Base-by-base conservation (phyloP, 495 filamentous ascomycete species). In the Podospora bellae-mahoneyi region DNA sequence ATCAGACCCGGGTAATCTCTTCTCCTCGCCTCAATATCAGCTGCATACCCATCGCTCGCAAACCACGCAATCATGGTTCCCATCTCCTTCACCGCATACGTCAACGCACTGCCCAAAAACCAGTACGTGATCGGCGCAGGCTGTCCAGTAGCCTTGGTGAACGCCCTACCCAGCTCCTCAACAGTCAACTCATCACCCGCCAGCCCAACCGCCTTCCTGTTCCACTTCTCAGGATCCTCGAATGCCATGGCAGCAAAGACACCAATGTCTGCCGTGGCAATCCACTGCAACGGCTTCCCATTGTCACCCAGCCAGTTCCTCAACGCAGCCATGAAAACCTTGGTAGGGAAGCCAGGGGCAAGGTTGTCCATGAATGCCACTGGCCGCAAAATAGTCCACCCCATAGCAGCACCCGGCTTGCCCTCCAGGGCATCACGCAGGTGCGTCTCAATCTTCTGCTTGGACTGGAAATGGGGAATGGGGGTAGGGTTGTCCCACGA, bases 291-390 rank as follows among this genome's bases (percentile, higher is more conserved):
- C 0, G 73, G 57, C 66, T 84, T 83, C 28, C 81, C 32, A 1
- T 65, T 39, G 13, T 67, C 57, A 2, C 80, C 76, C 0, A 86
- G 71, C 20, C 79, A 73, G 48, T 80, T 80, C 59, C 80, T 79
- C 73, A 86, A 79, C 5, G 82, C 78, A 0, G 88, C 83, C 72
- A 78, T 44, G 73, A 92, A 90, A 0, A 88, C 79, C 67, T 87
- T 88, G 53, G 86, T 87, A 15, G 79, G 68, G 70, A 90, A 86
- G 30, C 83, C 84, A 0, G 86, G 84, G 0, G 76, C 80, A 19
- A 90, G 73, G 71, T 89, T 90, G 7, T 92, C 90, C 78, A 90
- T 85, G 77, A 92, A 93, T 0, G 86, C 85, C 0, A 84, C 83
- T 0, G 90, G 88, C n/a, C 88, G 83, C 4, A 90, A 75, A 27